phyloP scores from a whole-genome alignment of 2,329 filamentous ascomycete genomes.

The Xylariaceae sp. region DNA sequence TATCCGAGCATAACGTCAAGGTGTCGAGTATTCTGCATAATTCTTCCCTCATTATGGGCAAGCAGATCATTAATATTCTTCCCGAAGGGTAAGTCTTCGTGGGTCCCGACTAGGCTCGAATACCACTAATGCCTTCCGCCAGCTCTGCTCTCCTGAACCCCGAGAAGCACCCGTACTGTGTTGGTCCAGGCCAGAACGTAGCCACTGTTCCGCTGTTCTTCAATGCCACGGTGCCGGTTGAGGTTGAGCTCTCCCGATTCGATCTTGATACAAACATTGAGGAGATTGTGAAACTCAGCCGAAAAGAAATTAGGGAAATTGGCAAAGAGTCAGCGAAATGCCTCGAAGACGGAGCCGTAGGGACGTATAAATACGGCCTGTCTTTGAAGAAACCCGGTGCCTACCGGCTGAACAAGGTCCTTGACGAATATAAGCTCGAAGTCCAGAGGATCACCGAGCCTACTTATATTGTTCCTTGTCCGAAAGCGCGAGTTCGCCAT shows the following conservation, averaged over 20 bases:
- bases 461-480: constrained; percentile 84
- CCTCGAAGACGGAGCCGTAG: constrained; percentile 61
- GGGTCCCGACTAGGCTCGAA: not conserved
- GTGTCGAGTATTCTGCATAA: constrained; percentile 87
- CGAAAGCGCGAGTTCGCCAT: constrained; percentile 72
- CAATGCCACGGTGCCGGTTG: constrained; percentile 87
- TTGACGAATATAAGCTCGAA: constrained; percentile 93
- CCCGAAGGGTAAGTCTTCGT: constrained; percentile 72
- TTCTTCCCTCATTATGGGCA: constrained; percentile 89
- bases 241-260: constrained; percentile 85
- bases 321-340: constrained; percentile 69
- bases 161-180: constrained; percentile 76
- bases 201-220: constrained; percentile 82
- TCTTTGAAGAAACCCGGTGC: constrained; percentile 83
- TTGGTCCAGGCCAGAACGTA: constrained; percentile 64
- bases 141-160: constrained; percentile 88
- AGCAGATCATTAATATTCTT: constrained; percentile 96
- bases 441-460: constrained; percentile 77
- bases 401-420: constrained; percentile 80
- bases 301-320: constrained; percentile 74
- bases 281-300: constrained; percentile 76
- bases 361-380: constrained; percentile 70
- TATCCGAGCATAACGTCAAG: constrained; percentile 93
- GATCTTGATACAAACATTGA: constrained; percentile 81
- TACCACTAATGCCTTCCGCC: constrained; percentile 33